Evolutionary conservation across 345 rosid species (phyloP).

Genomic region (Carallia brachiata): DNA sequence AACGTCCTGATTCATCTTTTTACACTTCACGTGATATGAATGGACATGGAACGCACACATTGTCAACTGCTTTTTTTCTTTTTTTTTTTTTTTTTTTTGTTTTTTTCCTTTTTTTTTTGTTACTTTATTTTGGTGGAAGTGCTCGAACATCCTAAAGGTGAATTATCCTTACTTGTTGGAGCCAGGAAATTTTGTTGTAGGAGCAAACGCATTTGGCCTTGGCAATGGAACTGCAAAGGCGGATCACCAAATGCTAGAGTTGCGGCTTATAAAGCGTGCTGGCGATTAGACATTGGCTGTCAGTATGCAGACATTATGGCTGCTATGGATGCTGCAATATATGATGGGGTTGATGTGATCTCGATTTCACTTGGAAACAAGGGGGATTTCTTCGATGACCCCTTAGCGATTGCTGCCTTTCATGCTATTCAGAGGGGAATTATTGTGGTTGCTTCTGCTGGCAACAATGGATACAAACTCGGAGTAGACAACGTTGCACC

Average conservation of each 20-base stretch:
- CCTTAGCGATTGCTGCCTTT: not conserved
- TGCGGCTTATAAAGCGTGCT: not conserved
- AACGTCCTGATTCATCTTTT: conserved; percentile 32
- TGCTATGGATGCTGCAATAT: not conserved
- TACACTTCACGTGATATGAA: conserved; percentile 34
- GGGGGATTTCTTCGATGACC: not conserved
- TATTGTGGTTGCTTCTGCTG: not conserved
- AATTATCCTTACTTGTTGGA: too few relatives aligned
- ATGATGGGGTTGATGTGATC: not conserved
- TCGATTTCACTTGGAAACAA: not conserved
- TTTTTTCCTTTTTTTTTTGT: too few relatives aligned
- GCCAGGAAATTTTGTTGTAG: not conserved
- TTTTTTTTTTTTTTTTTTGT: too few relatives aligned
- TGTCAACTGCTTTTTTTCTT: conserved; percentile 51
- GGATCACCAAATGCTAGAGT: not conserved
- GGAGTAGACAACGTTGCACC: not conserved
- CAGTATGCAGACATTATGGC: not conserved
- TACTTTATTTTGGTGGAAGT: too few relatives aligned
- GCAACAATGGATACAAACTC: not conserved
- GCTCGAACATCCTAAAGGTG: too few relatives aligned
- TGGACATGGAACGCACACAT: conserved; percentile 63
- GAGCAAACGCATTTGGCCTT: not conserved
- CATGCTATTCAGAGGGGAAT: not conserved
- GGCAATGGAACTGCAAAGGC: conserved; percentile 1
- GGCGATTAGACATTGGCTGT: not conserved